Evolutionary conservation across 345 rosid species (phyloP), one percentile per base, ranked within the genome.

Genomic region (Hirschfeldia incana): DNA sequence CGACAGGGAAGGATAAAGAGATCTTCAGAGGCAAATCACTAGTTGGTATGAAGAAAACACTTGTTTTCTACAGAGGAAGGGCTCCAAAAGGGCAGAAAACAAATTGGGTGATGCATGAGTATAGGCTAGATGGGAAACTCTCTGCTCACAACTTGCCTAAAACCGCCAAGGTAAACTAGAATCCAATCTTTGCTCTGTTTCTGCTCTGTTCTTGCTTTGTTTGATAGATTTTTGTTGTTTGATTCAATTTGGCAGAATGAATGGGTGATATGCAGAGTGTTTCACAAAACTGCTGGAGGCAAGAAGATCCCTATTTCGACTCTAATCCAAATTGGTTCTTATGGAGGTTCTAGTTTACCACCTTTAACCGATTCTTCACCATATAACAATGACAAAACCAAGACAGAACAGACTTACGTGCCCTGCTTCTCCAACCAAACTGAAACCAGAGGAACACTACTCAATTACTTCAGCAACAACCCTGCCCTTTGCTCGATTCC

Each of bases 361-460:
- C 90, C 93, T 66, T 84, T 94, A 68, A 88, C 73, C 85, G 91
- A 92, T 61, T 84, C 91, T 39, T 88, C 94, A 5, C 81, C 85
- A 10, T 83, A 37, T 36, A 78, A 49, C 51, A 78, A 55, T 73
- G 75, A 74, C 63, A 83, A 70, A 76, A 76, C 77, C 30, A 85
- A 87, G 53, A 66, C 78, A 15, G 87, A 84, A 46, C 69, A 84
- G 61, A 77, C 82, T 70, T 83, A 90, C 97, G 98, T 94, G 94
- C 93, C 97, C 97, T 94, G 98, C 98, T 94, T 94, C 98, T 94
- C 98, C 98, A 91, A 85, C 81, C 77, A 88, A 28, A 65, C 27
- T 49, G 85, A 87, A 67, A 80, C 67, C 44, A 83, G 82, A 75
- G 83, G 81, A 73, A 81, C 78, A 78, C 69, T 78, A 74, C 69